A percentile compares a stretch with the other conserved stretches of the same genome.
These are phyloP conservation scores for Scleroderma citrinum DNA, from an alignment of 768 basidiomycete genomes.

Conservation along the genomic window DNA sequence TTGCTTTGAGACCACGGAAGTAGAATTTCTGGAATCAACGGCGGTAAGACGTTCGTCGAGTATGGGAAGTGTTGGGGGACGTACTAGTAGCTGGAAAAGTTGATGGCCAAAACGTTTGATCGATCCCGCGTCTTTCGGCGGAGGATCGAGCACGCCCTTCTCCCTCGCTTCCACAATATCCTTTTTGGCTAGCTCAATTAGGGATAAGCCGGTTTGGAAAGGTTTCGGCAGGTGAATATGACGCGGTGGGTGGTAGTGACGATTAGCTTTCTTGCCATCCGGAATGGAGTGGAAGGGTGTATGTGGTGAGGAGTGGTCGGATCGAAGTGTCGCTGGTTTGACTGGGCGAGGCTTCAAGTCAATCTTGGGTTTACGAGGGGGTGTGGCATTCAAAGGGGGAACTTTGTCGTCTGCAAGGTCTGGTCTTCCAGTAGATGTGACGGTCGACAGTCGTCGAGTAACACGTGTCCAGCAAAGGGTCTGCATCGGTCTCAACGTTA, in stretches of 20 bases:
- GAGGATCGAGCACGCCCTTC: conserved; percentile 63
- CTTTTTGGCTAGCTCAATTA: conserved; percentile 50
- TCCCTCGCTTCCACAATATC: conserved; percentile 61
- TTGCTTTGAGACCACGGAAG: conserved; percentile 65
- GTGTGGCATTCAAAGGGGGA: conserved; percentile 17
- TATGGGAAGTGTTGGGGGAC: conserved; percentile 9
- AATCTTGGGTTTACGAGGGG: conserved; percentile 38
- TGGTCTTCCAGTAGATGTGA: conserved; percentile 17
- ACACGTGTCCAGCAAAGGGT: background rate
- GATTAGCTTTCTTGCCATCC: conserved; percentile 6
- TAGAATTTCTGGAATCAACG: conserved; percentile 67
- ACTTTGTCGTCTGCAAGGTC: conserved; percentile 17
- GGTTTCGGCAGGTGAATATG: conserved; percentile 16
- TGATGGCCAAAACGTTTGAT: conserved; percentile 46
- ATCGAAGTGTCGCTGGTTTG: conserved; percentile 31
- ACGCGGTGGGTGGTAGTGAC: conserved; percentile 20
- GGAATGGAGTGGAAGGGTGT: conserved; percentile 21
- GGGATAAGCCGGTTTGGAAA: conserved; percentile 14
- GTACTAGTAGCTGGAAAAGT: conserved; percentile 40
- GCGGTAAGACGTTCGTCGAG: background rate
- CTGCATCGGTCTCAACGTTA: conserved; percentile 1
- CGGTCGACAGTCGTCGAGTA: conserved; percentile 22
- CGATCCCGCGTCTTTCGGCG: conserved; percentile 56
- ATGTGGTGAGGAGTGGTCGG: conserved; percentile 13
- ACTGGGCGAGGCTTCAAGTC: conserved; percentile 63